phyloP scores from a whole-genome alignment of 768 basidiomycete genomes.

The Astraeus odoratus region DNA sequence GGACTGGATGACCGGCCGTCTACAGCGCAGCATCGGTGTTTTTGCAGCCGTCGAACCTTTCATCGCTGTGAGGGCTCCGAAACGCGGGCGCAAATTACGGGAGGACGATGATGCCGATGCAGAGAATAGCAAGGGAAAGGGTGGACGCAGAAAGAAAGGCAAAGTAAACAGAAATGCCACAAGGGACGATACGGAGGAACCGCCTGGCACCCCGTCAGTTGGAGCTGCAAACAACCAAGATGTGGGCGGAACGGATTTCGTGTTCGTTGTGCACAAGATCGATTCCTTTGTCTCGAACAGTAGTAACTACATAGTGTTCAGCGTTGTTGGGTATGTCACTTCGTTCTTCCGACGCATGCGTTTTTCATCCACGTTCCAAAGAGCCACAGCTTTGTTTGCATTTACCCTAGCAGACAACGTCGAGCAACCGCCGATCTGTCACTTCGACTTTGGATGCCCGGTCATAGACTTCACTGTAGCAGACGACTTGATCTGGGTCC shows the following conservation, averaged over 20 bases:
- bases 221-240: conserved; percentile 11
- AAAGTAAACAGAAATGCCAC: conserved; percentile 17
- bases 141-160: conserved; percentile 11
- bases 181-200: conserved; percentile 18
- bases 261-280: conserved; percentile 57
- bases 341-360: neutral
- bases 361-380: conserved; percentile 21
- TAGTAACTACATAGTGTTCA: conserved; percentile 50
- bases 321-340: conserved; percentile 58
- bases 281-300: conserved; percentile 34
- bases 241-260: conserved; percentile 22
- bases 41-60: conserved; percentile 41
- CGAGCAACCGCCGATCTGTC: conserved; percentile 22
- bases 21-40: conserved; percentile 48
- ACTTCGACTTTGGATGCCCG: conserved; percentile 49
- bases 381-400: conserved; percentile 64
- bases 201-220: neutral
- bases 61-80: conserved; percentile 29
- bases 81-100: conserved; percentile 24
- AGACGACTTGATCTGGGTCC: conserved; percentile 37
- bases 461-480: conserved; percentile 50
- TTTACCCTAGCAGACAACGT: conserved; percentile 27
- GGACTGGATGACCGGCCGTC: conserved; percentile 66
- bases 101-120: conserved; percentile 23
- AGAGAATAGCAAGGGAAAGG: conserved; percentile 10